phyloP scores from a whole-genome alignment of 768 basidiomycete species.

The Pleurotus cornucopiae region DNA sequence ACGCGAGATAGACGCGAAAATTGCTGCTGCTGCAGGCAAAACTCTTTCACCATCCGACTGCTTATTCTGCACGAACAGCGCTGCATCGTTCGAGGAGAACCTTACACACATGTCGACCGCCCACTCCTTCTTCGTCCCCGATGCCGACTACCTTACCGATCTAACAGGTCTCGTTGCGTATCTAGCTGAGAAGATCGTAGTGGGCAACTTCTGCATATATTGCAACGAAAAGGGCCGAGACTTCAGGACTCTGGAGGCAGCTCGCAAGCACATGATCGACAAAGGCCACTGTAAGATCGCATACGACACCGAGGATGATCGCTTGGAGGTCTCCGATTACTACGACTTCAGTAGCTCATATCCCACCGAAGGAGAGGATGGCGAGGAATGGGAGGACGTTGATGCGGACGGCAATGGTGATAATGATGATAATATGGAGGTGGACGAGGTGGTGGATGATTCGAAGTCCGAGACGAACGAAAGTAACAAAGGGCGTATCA shows the following conservation, averaged over 20 bases:
- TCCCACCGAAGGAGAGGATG: slow-evolving; percentile 32
- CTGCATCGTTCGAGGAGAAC: slow-evolving; percentile 54
- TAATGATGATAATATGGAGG: slow-evolving; percentile 21
- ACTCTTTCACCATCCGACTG: slow-evolving; percentile 60
- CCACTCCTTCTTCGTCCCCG: slow-evolving; percentile 97
- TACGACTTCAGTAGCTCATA: slow-evolving; percentile 90
- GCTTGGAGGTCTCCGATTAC: slow-evolving; percentile 85
- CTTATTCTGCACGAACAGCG: slow-evolving; percentile 74
- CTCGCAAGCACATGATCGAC: slow-evolving; percentile 92
- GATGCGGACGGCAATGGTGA: slow-evolving; percentile 43
- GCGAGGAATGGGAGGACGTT: slow-evolving; percentile 32
- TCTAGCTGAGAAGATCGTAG: slow-evolving; percentile 88
- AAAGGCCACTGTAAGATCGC: slow-evolving; percentile 96
- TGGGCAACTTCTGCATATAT: slow-evolving; percentile 90
- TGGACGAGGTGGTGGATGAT: slow-evolving; percentile 29
- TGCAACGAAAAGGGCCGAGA: slow-evolving; percentile 83
- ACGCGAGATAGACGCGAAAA: slow-evolving; percentile 66
- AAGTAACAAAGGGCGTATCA: slow-evolving; percentile 50
- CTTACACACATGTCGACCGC: slow-evolving; percentile 80
- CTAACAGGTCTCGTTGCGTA: slow-evolving; percentile 76
- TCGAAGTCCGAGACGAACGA: slow-evolving; percentile 39
- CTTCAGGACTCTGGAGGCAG: slow-evolving; percentile 81
- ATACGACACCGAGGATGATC: slow-evolving; percentile 77
- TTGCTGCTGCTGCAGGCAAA: slow-evolving; percentile 63
- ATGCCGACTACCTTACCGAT: slow-evolving; percentile 87